Conservation (phyloP, 768 basidiomycete species). For the Termitomyces eurrhizus region DNA sequence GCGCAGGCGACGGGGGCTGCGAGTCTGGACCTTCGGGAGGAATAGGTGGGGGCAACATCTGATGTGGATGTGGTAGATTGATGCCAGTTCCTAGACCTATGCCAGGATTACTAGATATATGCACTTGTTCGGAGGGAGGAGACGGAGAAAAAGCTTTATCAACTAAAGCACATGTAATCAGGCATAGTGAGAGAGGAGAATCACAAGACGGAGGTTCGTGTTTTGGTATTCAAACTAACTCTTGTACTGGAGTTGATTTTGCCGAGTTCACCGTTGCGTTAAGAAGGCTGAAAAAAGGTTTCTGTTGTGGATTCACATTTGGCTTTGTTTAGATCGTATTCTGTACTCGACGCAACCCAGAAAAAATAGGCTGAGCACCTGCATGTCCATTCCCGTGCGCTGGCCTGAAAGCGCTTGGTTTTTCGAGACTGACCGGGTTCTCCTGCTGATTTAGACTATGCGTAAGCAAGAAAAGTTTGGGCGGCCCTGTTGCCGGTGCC, state of each 20-base stretch:
- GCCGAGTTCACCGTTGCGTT: background rate
- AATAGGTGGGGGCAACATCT: too few species aligned
- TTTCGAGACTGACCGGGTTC: background rate
- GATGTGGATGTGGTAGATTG: too few species aligned
- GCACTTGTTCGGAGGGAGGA: too few species aligned
- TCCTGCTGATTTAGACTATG: slow-evolving; percentile 14
- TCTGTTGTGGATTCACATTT: background rate
- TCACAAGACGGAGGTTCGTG: background rate
- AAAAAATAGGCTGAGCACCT: slow-evolving; percentile 8
- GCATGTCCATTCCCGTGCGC: background rate
- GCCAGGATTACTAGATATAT: too few species aligned
- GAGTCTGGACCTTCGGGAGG: too few species aligned
- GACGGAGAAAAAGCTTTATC: too few species aligned
- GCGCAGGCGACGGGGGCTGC: slow-evolving; percentile 3
- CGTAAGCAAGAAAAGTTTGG: slow-evolving; percentile 12
- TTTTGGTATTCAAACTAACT: background rate
- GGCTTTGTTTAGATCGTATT: background rate
- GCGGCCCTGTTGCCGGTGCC: background rate
- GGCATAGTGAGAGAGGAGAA: background rate
- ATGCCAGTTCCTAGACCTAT: too few species aligned
- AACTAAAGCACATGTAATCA: too few species aligned
- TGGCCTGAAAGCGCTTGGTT: background rate
- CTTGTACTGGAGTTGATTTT: background rate
- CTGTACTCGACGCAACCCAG: slow-evolving; percentile 12
- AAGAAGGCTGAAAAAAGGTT: background rate